Evolutionary conservation across 495 filamentous ascomycete species (phyloP).

Genomic region (Paragyromitra xinjiangensis): DNA sequence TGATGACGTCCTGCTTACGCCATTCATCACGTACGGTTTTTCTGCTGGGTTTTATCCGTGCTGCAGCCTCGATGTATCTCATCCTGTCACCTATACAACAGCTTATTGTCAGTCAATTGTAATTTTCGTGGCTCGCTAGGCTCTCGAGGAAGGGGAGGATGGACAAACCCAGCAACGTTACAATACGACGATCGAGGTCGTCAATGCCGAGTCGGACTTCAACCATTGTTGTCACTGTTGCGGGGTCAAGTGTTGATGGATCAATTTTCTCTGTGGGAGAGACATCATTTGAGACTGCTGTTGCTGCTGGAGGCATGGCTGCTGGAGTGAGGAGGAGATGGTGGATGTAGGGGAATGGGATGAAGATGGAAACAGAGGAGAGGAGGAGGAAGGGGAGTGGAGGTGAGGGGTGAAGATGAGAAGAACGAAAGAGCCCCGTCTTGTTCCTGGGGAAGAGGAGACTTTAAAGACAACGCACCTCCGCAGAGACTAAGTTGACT

Average conservation of each 20-base stretch:
- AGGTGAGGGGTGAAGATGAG: too few relatives aligned
- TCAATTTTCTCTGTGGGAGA: not conserved
- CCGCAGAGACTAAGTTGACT: not conserved
- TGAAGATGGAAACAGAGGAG: too few relatives aligned
- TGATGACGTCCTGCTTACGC: conserved; percentile 55
- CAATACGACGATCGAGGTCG: conserved; percentile 54
- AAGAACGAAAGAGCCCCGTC: not conserved
- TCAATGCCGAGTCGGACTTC: conserved; percentile 56
- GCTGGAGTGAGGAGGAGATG: not conserved
- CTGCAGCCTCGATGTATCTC: conserved; percentile 57
- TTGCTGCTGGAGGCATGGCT: conserved; percentile 27
- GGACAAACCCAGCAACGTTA: conserved; percentile 49
- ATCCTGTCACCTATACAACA: conserved; percentile 49
- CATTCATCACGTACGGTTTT: conserved; percentile 55
- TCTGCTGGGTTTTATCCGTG: conserved; percentile 54
- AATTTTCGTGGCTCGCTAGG: not conserved
- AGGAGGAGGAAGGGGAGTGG: not conserved
- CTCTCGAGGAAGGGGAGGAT: not conserved
- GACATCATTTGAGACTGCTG: not conserved
- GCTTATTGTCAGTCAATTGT: conserved; percentile 1
- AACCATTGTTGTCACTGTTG: conserved; percentile 47
- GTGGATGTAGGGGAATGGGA: not conserved
- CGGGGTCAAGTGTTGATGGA: conserved; percentile 22
- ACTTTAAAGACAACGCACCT: not conserved
- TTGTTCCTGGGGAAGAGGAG: not conserved